Evolutionary conservation across 2,329 filamentous ascomycete genomes (phyloP), one percentile per base, ranked within the genome.

Genomic region (Cladosporium colombiae): DNA sequence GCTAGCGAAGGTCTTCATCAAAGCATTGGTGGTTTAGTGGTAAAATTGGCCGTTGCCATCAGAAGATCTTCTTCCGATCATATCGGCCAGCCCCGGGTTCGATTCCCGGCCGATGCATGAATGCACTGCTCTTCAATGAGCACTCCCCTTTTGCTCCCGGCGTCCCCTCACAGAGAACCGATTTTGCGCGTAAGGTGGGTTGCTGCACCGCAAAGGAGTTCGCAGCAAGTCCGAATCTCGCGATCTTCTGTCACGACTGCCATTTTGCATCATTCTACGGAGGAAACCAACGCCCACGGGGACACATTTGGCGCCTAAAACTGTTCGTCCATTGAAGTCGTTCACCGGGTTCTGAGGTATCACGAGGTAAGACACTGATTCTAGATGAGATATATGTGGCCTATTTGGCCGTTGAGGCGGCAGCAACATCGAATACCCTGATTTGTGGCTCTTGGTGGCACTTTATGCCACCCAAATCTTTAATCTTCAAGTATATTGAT

Each of bases 51-150:
- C 56, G 56, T 59, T 59, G 56, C 56, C 56, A 59, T 46, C 6
- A 5, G 55, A 16, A 16, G 16, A n/a, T 52, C 13, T n/a, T 16
- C 49, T 27, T 8, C 16, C 4, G 14, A 52, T 7, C 8, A 52
- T n/a, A 6, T 52, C 55, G 55, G 55, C 55, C 33, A 58, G 55
- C 55, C 55, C 55, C 55, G 55, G 55, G 55, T 58, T 58, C 55
- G 55, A 58, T 58, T 58, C 55, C 55, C 55, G 55, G 55, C 55
- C 55, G 61, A 49, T 65, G 67, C 62, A 66, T 49, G 8, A 29
- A 16, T 2, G 13, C 27, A 52, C 13, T 18, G 13, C 13, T 29
- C 49, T 52, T 13, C n/a, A 1, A n/a, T 1, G 49, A 29, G 23
- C 23, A 10, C 1, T 25, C 8, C 16, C 11, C 23, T 52, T 52